Evolutionary conservation across 345 rosid species (phyloP), one percentile per base, ranked within the genome.

Genomic region (Lagerstroemia speciosa): DNA sequence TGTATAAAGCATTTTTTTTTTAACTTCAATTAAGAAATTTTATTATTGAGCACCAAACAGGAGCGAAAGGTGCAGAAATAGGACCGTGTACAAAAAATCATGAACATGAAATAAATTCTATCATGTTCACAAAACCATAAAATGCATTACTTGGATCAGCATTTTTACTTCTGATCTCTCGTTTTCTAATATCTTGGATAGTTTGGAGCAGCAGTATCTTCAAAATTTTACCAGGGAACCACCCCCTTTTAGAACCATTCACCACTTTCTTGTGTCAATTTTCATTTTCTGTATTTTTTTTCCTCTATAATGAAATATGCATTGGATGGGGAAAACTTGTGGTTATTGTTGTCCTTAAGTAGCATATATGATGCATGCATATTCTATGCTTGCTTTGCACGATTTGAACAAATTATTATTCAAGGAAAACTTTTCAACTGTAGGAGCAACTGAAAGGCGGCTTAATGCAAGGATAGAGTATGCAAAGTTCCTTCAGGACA

Each of bases 401-500:
- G 9, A 26, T 53, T 53, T n/a, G 60, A 30, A 5, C 53, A 48
- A 53, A 53, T n/a, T 53, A 11, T 58, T 24, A 3, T 67, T 73
- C 64, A 65, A 26, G 24, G 43, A 62, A 71, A 40, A 72, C 37
- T 67, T 72, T 75, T 75, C 14, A 75, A 67, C 78, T 84, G 72
- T 71, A 93, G 98, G 98, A 93, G 72, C 87, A 82, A 61, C 80
- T 93, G 72, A 93, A 93, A 89, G 96, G 78, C 82, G 82, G 78
- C 81, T 93, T 43, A 89, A 79, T 83, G 98, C 97, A 30, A 93
- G 98, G 79, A 89, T 93, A 76, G 97, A 89, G 75, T 90, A 90
- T 77, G 97, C 98, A 68, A 93, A 90, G 87, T 93, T 93, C 83
- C 96, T 93, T 62, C 98, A 93, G 76, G 98, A 90, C 70, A 93